Evolutionary conservation across 2,329 filamentous ascomycete genomes (phyloP), one percentile per base, ranked within the genome.

Genomic region (Leptographium radiaticola): DNA sequence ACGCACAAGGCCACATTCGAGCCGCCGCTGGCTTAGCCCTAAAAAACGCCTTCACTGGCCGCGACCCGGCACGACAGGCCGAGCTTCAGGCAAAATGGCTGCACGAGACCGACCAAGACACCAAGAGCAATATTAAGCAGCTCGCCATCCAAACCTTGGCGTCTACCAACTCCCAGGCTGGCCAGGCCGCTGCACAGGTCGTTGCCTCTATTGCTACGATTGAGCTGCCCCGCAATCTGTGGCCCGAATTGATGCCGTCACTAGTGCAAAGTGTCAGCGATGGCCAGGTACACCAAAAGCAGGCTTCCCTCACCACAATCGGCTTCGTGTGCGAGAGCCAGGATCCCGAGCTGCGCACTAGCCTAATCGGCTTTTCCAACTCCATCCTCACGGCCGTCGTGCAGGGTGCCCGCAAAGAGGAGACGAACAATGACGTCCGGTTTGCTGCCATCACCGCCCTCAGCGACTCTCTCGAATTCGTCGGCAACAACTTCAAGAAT

Each of bases 291-390:
- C 83, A 89, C 71, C 83, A 95, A 68, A 98, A 97, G 77, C 90
- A 96, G 74, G 79, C 90, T 44, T 97, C 91, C 46, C 75, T 98
- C 65, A 91, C 89, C 55, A 86, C 91, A n/a, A 96, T 98, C 69
- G 93, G 93, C 62, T 98, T 93, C 73, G 91, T 98, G 64, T 98
- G 93, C 77, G 93, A 98, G 70, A 91, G 87, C 62, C 89, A 95
- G 65, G 93, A 98, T 66, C 66, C 80, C 49, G 90, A 96, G 57
- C 80, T 98, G 51, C 81, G 93, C 60, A 80, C 87, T 58, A 84
- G 86, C 68, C 72, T 96, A 64, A 77, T 86, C 60, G 76, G 84
- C 61, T 90, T 97, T 74, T 97, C 91, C 61, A 98, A 98, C 69
- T 90, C 91, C 61, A 98, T 98, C 70, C 75, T 98, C 65, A 98